phyloP scores from a whole-genome alignment of 2,329 filamentous ascomycete species.

The Ascochyta lentis region DNA sequence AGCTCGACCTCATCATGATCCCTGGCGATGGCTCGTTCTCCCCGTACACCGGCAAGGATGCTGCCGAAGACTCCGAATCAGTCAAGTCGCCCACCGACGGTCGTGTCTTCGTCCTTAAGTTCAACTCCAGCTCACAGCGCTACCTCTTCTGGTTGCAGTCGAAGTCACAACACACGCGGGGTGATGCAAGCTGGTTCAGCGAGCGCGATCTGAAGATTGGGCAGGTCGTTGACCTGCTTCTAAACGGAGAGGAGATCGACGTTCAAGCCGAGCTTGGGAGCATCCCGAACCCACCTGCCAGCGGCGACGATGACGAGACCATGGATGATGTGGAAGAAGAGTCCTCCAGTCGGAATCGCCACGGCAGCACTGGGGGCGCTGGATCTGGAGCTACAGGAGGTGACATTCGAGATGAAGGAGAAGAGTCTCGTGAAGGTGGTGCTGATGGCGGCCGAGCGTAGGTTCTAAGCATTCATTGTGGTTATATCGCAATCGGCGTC shows the following conservation, averaged over 20 bases:
- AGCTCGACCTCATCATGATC: slow-evolving; percentile 92
- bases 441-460: slow-evolving; percentile 99
- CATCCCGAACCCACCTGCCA: slow-evolving; percentile 61
- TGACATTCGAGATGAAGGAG: slow-evolving; percentile 88
- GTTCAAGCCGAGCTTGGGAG: slow-evolving; percentile 71
- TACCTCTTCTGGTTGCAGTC: slow-evolving; percentile 98
- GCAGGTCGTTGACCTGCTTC: slow-evolving; percentile 80
- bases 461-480: slow-evolving; percentile 63
- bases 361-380: slow-evolving; percentile 72
- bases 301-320: slow-evolving; percentile 70
- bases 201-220: slow-evolving; percentile 85
- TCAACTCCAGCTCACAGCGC: slow-evolving; percentile 87
- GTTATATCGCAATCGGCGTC: slow-evolving; percentile 42
- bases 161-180: slow-evolving; percentile 75
- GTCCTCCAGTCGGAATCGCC: slow-evolving; percentile 39
- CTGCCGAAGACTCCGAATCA: slow-evolving; percentile 60
- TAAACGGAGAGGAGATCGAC: slow-evolving; percentile 89
- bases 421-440: slow-evolving; percentile 86
- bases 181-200: slow-evolving; percentile 79
- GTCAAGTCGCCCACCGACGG: slow-evolving; percentile 76
- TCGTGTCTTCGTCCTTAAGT: slow-evolving; percentile 92
- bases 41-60: slow-evolving; percentile 69
- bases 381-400: slow-evolving; percentile 87
- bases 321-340: slow-evolving; percentile 63
- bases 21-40: slow-evolving; percentile 86